Base-by-base conservation (phyloP, 1,139 yeast species). In the Saccharomyces hybrid region DNA sequence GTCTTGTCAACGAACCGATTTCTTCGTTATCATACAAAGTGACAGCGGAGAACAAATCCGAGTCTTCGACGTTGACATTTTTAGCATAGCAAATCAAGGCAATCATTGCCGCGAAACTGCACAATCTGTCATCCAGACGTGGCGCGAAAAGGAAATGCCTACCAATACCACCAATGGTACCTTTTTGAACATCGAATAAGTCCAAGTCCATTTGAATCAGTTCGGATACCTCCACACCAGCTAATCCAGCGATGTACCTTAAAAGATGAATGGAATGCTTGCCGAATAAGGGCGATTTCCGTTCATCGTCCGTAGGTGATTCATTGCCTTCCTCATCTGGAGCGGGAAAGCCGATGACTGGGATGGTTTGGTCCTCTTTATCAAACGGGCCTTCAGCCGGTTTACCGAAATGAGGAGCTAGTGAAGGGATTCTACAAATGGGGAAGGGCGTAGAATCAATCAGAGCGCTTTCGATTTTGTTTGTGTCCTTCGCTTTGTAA, bases 381-480 rank as follows among this genome's bases (percentile, higher is more conserved):
- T 83, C 82, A 65, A 80, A 81, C 1, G 83, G 81, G 13, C 79
- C 79, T 8, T 65, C 67, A 1, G 84, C 70, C 9, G 70, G 72
- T 7, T 74, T 71, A 31, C 87, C 88, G 63, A 83, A 83, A 71
- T 83, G 88, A 4, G 84, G 84, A 3, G 88, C 88, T 61, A 83
- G 72, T 0, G 84, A 74, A 2, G 88, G 86, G 51, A 84, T 81
- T 60, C 78, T 79, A 4, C 84, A 88, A 64, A 84, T 76, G 54
- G 88, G 87, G 57, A 77, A 78, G 5, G 86, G 84, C 3, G 82
- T 71, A 11, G 86, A 81, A 65, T 78, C 79, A 28, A 83, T 77
- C 62, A 83, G 69, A 53, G 72, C 74, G 26, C 79, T 70, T 8
- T 64, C 67, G 42, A 81, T 66, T 54, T 69, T 70, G 25, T 72